Evolutionary conservation across 2,329 filamentous ascomycete species (phyloP).

Genomic region (Colletotrichum horii): DNA sequence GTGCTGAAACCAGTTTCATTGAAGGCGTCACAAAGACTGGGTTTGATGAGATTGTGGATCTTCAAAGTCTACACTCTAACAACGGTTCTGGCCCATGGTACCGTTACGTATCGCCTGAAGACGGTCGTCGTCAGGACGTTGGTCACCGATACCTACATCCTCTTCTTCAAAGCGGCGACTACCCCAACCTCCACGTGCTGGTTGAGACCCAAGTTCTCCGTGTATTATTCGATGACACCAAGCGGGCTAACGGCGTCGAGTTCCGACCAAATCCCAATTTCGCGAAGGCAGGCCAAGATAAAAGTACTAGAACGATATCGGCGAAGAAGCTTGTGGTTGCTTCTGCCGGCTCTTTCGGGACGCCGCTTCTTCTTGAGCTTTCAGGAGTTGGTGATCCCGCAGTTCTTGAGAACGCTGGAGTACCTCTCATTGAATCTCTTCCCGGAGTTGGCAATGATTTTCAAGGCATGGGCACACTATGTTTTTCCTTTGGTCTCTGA

Average conservation of each 20-base stretch:
- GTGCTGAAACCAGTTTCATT: conserved; percentile 48
- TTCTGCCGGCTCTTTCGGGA: not conserved
- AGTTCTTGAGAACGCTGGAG: not conserved
- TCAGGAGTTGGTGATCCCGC: not conserved
- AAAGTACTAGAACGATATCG: not conserved
- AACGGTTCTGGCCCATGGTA: conserved; percentile 26
- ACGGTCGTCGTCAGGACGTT: conserved; percentile 48
- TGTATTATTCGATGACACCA: not conserved
- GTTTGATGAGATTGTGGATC: conserved; percentile 28
- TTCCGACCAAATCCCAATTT: not conserved
- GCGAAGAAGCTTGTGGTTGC: not conserved
- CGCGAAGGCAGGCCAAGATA: not conserved
- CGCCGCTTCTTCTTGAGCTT: not conserved
- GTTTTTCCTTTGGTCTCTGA: not conserved
- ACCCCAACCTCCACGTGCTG: conserved; percentile 34
- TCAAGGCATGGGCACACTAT: not conserved
- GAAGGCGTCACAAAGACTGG: conserved; percentile 31
- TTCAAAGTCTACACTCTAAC: conserved; percentile 47
- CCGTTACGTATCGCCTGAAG: conserved; percentile 28
- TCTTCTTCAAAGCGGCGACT: conserved; percentile 27
- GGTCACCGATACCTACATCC: conserved; percentile 33
- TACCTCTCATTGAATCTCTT: not conserved
- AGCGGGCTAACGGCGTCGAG: not conserved
- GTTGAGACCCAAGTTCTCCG: not conserved
- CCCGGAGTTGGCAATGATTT: not conserved